Conservation (phyloP, 2,329 filamentous ascomycete genomes). For the Fusarium floridanum region DNA sequence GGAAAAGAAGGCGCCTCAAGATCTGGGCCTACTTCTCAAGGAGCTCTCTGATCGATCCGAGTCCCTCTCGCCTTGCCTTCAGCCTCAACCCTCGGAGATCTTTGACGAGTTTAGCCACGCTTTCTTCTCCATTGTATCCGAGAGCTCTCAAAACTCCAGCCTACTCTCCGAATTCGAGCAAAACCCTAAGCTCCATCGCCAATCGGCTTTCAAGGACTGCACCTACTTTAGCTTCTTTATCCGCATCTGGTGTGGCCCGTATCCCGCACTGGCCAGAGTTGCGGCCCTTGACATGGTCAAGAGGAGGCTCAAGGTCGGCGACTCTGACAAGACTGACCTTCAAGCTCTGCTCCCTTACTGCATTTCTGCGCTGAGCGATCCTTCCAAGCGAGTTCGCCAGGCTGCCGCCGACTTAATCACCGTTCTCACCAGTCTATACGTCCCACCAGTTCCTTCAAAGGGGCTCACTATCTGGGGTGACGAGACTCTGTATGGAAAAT, state of each 20-base stretch:
- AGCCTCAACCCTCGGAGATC: constrained; percentile 62
- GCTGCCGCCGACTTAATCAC: constrained; percentile 78
- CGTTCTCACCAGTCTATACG: constrained; percentile 66
- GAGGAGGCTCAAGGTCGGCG: constrained; percentile 65
- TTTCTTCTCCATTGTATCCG: constrained; percentile 67
- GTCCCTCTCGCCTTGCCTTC: constrained; percentile 65
- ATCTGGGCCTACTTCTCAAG: constrained; percentile 56
- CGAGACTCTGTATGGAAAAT: constrained; percentile 74
- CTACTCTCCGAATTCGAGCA: constrained; percentile 66
- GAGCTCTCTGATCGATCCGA: constrained; percentile 54
- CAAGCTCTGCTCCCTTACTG: constrained; percentile 88
- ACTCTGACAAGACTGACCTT: constrained; percentile 70
- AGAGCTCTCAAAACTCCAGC: constrained; percentile 54
- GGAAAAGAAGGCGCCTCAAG: constrained; percentile 49
- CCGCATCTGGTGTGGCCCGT: constrained; percentile 79
- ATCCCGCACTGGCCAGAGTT: constrained; percentile 76
- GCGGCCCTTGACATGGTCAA: constrained; percentile 77
- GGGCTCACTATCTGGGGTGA: constrained; percentile 69
- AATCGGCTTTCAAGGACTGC: constrained; percentile 68
- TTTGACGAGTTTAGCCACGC: constrained; percentile 71
- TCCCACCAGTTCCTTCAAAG: constrained; percentile 51
- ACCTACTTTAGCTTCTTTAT: constrained; percentile 83
- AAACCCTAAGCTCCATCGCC: constrained; percentile 66
- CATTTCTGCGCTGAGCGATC: constrained; percentile 79
- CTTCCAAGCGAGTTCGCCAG: constrained; percentile 80